phyloP scores from a whole-genome alignment of 192 early-diverging fungal genomes.

The Coemansia sp. region DNA sequence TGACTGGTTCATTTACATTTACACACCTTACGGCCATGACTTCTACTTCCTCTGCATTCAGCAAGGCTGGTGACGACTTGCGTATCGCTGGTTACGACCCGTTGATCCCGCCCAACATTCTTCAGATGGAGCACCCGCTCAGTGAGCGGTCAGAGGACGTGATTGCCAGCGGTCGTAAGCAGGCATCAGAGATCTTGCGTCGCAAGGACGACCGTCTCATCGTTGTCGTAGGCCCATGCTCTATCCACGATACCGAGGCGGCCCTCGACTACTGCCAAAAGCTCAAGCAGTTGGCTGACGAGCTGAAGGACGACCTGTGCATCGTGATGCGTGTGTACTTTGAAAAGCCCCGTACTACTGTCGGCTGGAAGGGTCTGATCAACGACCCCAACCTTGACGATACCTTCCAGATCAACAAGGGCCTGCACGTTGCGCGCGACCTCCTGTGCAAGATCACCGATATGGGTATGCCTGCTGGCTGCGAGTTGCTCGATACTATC shows the following conservation, averaged over 20 bases:
- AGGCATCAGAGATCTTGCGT: conserved; percentile 74
- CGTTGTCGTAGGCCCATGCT: conserved; percentile 93
- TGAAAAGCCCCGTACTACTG: conserved; percentile 97
- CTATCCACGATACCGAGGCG: conserved; percentile 89
- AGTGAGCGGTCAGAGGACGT: conserved; percentile 53
- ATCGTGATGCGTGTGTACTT: conserved; percentile 98
- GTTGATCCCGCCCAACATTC: conserved; percentile 88
- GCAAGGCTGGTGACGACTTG: conserved; percentile 75
- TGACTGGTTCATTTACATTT: not conserved
- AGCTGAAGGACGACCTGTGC: conserved; percentile 72
- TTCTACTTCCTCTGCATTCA: conserved; percentile 53
- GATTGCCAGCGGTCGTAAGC: conserved; percentile 60
- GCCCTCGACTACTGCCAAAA: conserved; percentile 82
- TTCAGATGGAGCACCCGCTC: conserved; percentile 82
- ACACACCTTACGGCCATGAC: conserved; percentile 22
- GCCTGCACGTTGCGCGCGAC: conserved; percentile 81
- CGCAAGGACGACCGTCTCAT: conserved; percentile 86
- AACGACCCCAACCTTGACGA: conserved; percentile 78
- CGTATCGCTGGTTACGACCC: conserved; percentile 87
- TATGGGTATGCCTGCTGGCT: conserved; percentile 82
- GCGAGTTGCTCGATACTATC: conserved; percentile 93
- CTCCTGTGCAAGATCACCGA: conserved; percentile 80
- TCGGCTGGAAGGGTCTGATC: conserved; percentile 88
- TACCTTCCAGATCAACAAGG: conserved; percentile 96
- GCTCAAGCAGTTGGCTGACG: conserved; percentile 64